Conservation (phyloP, 2,329 filamentous ascomycete genomes). For the Pseudocercospora macadamiae region DNA sequence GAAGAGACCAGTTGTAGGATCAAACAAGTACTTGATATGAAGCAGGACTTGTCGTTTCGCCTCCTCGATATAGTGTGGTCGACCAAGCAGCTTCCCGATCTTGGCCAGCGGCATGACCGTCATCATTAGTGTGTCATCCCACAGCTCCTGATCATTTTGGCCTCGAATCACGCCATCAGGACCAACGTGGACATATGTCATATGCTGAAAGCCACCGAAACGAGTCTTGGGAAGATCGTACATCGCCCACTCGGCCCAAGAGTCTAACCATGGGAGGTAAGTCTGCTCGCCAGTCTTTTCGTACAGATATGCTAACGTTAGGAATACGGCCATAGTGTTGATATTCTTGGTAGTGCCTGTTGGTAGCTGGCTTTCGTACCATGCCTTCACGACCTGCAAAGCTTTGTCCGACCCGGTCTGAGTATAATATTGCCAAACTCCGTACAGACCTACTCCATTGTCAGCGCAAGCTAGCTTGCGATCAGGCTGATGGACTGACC, state of each 20-base stretch:
- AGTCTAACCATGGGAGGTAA: constrained; percentile 76
- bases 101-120: constrained; percentile 79
- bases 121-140: constrained; percentile 90
- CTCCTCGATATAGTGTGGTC: constrained; percentile 75
- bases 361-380: constrained; percentile 70
- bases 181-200: constrained; percentile 66
- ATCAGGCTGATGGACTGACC: constrained; percentile 8
- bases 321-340: constrained; percentile 80
- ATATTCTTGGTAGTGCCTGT: constrained; percentile 82
- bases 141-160: constrained; percentile 71
- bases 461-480: background rate
- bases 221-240: constrained; percentile 72
- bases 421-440: constrained; percentile 80
- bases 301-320: constrained; percentile 77
- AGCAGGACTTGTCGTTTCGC: constrained; percentile 77
- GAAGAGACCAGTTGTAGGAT: constrained; percentile 71
- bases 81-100: constrained; percentile 70
- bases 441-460: constrained; percentile 75
- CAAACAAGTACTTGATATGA: constrained; percentile 78
- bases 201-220: constrained; percentile 74
- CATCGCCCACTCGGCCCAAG: constrained; percentile 83
- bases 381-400: constrained; percentile 69
- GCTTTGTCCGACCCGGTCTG: constrained; percentile 65
- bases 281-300: constrained; percentile 70
- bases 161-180: background rate